phyloP scores from a whole-genome alignment of 2,329 filamentous ascomycete species.

The Hypoxylon sp. region DNA sequence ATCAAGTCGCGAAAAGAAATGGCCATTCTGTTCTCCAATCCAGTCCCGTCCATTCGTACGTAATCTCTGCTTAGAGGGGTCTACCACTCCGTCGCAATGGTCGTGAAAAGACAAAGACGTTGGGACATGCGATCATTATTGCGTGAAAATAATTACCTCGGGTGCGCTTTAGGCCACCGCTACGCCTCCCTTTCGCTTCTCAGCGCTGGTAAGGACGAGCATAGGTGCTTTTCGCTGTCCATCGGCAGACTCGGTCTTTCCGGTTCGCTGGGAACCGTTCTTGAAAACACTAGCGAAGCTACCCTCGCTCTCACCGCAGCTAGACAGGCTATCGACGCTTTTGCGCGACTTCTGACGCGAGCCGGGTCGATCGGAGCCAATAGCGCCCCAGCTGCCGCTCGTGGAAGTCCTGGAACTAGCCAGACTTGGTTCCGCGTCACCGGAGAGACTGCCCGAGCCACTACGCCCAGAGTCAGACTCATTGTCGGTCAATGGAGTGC shows the following conservation, averaged over 20 bases:
- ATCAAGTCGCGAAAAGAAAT: constrained; percentile 49
- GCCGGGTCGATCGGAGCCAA: constrained; percentile 87
- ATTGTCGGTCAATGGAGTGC: constrained; percentile 80
- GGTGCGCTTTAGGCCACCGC: constrained; percentile 46
- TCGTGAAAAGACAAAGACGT: constrained; percentile 52
- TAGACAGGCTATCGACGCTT: constrained; percentile 76
- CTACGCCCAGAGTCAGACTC: constrained; percentile 80
- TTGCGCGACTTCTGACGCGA: constrained; percentile 76
- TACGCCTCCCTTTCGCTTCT: constrained; percentile 84
- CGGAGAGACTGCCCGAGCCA: constrained; percentile 84
- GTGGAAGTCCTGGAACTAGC: constrained; percentile 83
- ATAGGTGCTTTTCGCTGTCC: constrained; percentile 86
- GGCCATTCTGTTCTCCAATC: constrained; percentile 50
- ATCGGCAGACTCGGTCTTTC: constrained; percentile 70
- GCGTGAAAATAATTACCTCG: constrained; percentile 46
- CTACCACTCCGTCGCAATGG: constrained; percentile 50
- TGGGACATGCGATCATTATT: constrained; percentile 54
- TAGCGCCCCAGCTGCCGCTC: constrained; percentile 82
- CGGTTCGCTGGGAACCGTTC: constrained; percentile 66
- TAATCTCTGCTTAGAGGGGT: constrained; percentile 49
- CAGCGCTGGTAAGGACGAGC: constrained; percentile 88
- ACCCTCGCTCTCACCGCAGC: constrained; percentile 69
- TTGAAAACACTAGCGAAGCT: constrained; percentile 79
- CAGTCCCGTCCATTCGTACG: constrained; percentile 49
- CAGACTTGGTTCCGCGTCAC: constrained; percentile 76